Evolutionary conservation across 257 asterid genomes (phyloP).

Genomic region (Apocynum venetum): DNA sequence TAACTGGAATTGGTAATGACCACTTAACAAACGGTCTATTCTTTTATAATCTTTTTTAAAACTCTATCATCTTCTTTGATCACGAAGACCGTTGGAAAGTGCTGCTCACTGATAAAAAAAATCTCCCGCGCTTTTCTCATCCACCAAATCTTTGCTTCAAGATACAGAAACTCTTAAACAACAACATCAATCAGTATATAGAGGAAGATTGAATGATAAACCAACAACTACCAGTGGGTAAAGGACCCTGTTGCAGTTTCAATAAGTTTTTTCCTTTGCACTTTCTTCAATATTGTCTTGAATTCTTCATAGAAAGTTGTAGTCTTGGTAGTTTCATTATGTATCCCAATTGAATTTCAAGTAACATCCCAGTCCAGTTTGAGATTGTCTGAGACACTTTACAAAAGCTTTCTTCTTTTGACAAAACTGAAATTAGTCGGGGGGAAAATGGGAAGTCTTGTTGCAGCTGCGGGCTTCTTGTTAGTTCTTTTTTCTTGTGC

Average conservation of each 20-base stretch:
- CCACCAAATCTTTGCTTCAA: constrained; percentile 41
- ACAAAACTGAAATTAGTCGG: neutral
- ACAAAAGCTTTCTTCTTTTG: neutral
- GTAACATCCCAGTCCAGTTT: neutral
- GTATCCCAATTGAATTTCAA: neutral
- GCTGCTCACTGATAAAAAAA: constrained; percentile 15
- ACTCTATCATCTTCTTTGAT: neutral
- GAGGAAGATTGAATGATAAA: constrained; percentile 19
- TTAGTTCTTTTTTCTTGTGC: constrained; percentile 34
- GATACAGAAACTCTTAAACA: constrained; percentile 30
- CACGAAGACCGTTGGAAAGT: constrained; percentile 25
- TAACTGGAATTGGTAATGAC: neutral
- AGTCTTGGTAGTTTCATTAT: neutral
- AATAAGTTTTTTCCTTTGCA: neutral
- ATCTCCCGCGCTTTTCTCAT: constrained; percentile 11
- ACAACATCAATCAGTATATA: constrained; percentile 6
- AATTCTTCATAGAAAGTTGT: neutral
- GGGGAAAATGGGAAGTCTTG: constrained; percentile 34
- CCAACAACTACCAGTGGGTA: constrained; percentile 76
- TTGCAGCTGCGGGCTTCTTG: constrained; percentile 27
- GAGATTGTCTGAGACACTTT: neutral
- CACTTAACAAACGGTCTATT: neutral
- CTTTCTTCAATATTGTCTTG: constrained; percentile 7
- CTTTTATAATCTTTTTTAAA: neutral
- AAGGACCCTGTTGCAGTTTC: constrained; percentile 1